Base-by-base conservation (phyloP, 331 rosid genomes). In the Spiraea crenata region DNA sequence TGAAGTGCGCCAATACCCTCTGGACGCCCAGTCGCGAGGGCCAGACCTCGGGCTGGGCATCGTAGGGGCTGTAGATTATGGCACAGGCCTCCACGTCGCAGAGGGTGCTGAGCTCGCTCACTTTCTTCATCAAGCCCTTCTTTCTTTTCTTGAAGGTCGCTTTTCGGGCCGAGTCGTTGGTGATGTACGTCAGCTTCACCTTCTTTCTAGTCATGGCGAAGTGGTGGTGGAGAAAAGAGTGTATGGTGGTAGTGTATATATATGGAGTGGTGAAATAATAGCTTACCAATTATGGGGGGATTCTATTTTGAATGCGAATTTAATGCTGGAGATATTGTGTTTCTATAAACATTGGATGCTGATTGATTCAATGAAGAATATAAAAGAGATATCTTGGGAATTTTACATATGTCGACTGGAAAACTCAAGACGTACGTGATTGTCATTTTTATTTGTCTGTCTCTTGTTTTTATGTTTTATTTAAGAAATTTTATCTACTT, bases 81-180 rank as follows among this genome's bases (percentile, higher is more conserved):
- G 90, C 88, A 16, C 93, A 91, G 0, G 90, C 89, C 1, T 86
- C 73, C 41, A 91, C 68, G 6, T 80, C 96, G 14, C 96, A 87
- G 0, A 85, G 85, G 13, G 89, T 82, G 25, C 81, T 81, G 9
- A 91, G 84, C 46, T 87, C 97, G 0, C 51, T 62, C 40, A 84
- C 78, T 79, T 84, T 89, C 74, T 92, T 92, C 5, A 85, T 0
- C 7, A 92, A 40, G 1, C 96, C 90, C 50, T 71, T 85, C 76
- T 81, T 89, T 67, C 92, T 81, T 70, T 85, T 87, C 83, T 79
- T 87, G 66, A 62, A 87, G 0, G 90, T 85, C 6, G 87, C 80
- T 69, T 85, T 91, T 45, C 93, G 82, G 8, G 91, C 77, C 0
- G 87, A 15, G 40, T 71, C 84, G 19, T 79, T 77, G 0, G 69